Base-by-base conservation (phyloP, 352 stramenopile species). In the Phytophthora meadii region DNA sequence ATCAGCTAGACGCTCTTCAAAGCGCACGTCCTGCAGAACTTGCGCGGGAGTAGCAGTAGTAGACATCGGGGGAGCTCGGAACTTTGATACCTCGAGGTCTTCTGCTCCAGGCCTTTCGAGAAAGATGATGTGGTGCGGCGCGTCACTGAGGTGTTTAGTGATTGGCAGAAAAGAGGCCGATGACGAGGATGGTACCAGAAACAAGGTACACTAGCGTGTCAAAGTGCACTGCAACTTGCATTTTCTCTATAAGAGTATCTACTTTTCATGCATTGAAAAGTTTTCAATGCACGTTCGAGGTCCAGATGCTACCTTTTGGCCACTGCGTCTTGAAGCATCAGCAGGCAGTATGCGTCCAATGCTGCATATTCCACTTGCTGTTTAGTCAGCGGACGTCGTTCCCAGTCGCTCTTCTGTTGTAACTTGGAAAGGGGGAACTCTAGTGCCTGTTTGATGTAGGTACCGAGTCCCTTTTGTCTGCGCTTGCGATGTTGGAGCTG, bases 351-450 rank as follows among this genome's bases (percentile, higher is more conserved):
- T 4, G 87, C 87, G 55, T 94, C 87, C 36, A 87, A 54, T 3
- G 87, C 82, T 6, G 87, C 84, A 72, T 94, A 94, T n/a, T 75
- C 46, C 17, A 92, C 61, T 60, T 93, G 87, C 37, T 82, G 56
- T n/a, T 60, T 19, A 7, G 77, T 72, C 49, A 94, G 62, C 10
- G 87, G 87, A 4, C 84, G 81, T 12, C 72, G 64, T 44, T 90
- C 82, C 87, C 87, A 94, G 61, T 94, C 82, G 60, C 81, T 92
- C 42, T 75, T 81, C 68, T 94, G 87, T 57, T 91, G 79, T 25
- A 71, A 54, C 58, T 94, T 94, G 22, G 80, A 80, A 25, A 94
- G 69, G 5, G 84, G 84, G 36, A 69, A 55, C 10, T 75, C 81
- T 4, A 94, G 70, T 12, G 76, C 63, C 15, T 93, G 79, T 28